phyloP scores from a whole-genome alignment of 305 asterid species.

The Fraxinus dipetala region DNA sequence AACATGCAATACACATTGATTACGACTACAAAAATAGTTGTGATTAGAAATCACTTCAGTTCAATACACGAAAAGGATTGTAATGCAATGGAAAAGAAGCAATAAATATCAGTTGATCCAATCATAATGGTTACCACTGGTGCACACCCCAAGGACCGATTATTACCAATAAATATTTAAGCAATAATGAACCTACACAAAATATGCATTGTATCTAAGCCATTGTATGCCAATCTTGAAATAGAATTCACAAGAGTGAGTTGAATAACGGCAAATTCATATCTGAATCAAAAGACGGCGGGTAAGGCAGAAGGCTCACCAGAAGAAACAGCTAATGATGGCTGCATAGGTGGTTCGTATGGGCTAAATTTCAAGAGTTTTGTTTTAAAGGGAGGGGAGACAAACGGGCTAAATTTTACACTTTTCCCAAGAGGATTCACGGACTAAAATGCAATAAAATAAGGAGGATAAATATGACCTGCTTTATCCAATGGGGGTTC shows the following conservation, averaged over 20 bases:
- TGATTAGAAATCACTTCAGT: not conserved
- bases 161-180: not conserved
- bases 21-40: not conserved
- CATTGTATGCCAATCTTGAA: not conserved
- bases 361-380: slow-evolving; percentile 5
- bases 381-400: not conserved
- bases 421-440: slow-evolving; percentile 5
- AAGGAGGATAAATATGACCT: slow-evolving; percentile 28
- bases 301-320: slow-evolving; percentile 34
- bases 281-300: not conserved
- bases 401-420: not conserved
- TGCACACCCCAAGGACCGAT: not conserved
- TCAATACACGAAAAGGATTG: not conserved
- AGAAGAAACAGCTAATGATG: slow-evolving; percentile 36
- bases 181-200: not conserved
- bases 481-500: slow-evolving; percentile 15
- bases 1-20: not conserved
- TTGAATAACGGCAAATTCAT: not conserved
- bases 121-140: not conserved
- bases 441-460: slow-evolving; percentile 17
- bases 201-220: not conserved
- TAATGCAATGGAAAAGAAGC: not conserved
- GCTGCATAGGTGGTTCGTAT: slow-evolving; percentile 32
- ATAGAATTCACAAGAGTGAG: not conserved
- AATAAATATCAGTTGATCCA: not conserved